Evolutionary conservation across 192 early-diverging fungal genomes (phyloP).

Genomic region (Coemansia sp.): DNA sequence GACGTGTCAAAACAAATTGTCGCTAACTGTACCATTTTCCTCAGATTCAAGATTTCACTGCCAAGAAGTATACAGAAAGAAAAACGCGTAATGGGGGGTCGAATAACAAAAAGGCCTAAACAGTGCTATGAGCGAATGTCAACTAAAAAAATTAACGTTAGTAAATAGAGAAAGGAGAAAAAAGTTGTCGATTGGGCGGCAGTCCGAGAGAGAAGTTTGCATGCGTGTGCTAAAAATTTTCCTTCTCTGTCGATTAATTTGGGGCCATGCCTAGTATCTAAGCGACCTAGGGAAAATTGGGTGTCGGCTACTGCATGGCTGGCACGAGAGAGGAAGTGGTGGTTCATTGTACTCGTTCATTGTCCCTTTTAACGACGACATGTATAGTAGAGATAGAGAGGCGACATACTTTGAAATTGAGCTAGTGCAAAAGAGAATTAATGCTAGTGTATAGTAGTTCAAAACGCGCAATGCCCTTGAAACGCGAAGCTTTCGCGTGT

Average conservation of each 20-base stretch:
- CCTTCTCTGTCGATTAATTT: neutral
- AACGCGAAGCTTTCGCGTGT: neutral
- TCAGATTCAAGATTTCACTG: neutral
- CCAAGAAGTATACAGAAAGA: neutral
- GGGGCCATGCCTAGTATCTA: neutral
- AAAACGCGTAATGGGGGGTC: neutral
- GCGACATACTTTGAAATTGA: neutral
- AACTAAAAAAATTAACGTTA: slow-evolving; percentile 3
- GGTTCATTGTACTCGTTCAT: neutral
- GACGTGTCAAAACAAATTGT: neutral
- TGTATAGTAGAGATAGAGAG: neutral
- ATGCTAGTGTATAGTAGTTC: neutral
- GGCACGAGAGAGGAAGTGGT: neutral
- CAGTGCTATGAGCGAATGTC: neutral
- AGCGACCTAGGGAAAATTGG: neutral
- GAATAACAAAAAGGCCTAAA: neutral
- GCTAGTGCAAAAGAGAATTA: neutral
- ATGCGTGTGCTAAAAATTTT: slow-evolving; percentile 1
- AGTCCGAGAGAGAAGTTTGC: neutral
- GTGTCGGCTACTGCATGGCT: neutral
- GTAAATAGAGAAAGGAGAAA: neutral
- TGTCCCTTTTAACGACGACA: neutral
- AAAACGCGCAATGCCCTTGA: neutral
- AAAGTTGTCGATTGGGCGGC: neutral
- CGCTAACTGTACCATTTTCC: slow-evolving; percentile 2